These are phyloP conservation scores for Candida incommunis DNA, from an alignment of 805 yeast species.

Conservation along the genomic window DNA sequence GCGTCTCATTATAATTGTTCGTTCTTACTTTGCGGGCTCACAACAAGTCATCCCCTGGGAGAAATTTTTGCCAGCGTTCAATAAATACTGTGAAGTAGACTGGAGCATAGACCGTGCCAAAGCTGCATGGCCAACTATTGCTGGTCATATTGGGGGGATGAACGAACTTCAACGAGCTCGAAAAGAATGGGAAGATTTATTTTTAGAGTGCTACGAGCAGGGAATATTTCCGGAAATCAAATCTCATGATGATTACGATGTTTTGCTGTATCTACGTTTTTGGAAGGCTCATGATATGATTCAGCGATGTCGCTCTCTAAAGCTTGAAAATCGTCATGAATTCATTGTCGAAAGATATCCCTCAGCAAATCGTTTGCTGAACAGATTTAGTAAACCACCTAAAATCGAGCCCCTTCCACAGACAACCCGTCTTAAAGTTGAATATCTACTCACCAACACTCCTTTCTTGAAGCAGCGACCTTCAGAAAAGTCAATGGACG, in stretches of 20 bases:
- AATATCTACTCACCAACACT: background rate
- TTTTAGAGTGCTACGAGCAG: background rate
- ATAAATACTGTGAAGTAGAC: background rate
- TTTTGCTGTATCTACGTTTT: background rate
- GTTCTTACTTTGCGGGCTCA: background rate
- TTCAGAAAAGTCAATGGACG: background rate
- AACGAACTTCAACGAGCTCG: background rate
- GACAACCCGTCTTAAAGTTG: background rate
- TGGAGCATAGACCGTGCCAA: background rate
- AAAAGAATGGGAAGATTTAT: background rate
- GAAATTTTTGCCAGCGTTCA: background rate
- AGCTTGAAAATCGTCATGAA: background rate
- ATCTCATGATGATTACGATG: background rate
- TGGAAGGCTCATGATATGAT: conserved; percentile 1
- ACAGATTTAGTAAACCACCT: background rate
- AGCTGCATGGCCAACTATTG: background rate
- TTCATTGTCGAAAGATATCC: background rate
- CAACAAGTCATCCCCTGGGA: background rate
- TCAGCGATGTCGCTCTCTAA: background rate
- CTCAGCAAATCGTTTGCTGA: background rate
- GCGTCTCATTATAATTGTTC: background rate
- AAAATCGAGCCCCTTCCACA: background rate
- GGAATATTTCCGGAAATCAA: background rate
- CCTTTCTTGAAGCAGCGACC: background rate
- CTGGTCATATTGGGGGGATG: background rate